These are phyloP conservation scores for Citrus sp. DNA, from an alignment of 345 rosid genomes.

Conservation along the genomic window DNA sequence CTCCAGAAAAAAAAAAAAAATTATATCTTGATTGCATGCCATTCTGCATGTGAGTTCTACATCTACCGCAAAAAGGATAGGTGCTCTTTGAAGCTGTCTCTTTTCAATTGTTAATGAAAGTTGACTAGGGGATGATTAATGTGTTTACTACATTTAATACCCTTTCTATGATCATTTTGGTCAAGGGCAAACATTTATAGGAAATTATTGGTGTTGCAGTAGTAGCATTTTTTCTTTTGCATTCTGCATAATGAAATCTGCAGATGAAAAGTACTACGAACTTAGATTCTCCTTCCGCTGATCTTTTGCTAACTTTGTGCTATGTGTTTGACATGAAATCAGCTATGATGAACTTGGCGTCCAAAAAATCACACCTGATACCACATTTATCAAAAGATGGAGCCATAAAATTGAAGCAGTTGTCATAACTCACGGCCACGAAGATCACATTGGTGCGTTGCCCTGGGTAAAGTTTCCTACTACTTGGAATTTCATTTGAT, in stretches of 20 bases:
- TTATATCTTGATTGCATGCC: conserved; percentile 14
- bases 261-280: not conserved
- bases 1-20: not conserved
- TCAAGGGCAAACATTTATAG: not conserved
- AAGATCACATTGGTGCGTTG: conserved; percentile 99
- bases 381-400: conserved; percentile 94
- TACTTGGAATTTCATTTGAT: conserved; percentile 14
- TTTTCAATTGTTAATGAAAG: not conserved
- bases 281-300: conserved; percentile 4
- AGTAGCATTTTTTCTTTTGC: not conserved
- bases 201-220: not conserved
- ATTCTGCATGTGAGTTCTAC: not conserved
- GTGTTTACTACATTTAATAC: not conserved
- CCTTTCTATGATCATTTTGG: not conserved
- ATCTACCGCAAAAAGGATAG: not conserved
- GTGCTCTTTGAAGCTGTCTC: not conserved
- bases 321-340: conserved; percentile 20
- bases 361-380: conserved; percentile 92
- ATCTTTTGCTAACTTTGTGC: conserved; percentile 14
- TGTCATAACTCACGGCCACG: conserved; percentile 96
- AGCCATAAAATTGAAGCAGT: conserved; percentile 96
- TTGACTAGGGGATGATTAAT: not conserved
- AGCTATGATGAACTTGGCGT: conserved; percentile 95
- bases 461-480: conserved; percentile 93
- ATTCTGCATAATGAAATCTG: not conserved